Percentiles rank a stretch among this genome's conserved stretches.
Evolutionary conservation across 2,329 filamentous ascomycete species (phyloP).

Genomic region (Epichloe uncinata): DNA sequence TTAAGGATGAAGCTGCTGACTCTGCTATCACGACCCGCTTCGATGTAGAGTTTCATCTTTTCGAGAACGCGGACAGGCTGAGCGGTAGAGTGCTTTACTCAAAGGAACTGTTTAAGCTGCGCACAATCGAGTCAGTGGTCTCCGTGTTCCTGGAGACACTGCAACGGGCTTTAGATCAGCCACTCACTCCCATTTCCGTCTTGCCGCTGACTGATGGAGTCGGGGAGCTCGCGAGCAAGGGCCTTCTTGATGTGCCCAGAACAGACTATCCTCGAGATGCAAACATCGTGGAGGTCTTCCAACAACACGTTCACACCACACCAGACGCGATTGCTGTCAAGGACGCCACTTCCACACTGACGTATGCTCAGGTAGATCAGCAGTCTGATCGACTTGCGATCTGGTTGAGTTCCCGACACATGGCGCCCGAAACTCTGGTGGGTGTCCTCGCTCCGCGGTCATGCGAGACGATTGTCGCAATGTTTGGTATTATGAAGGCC

Average conservation of each 20-base stretch:
- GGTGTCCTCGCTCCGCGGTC: neutral
- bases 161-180: slow-evolving; percentile 7
- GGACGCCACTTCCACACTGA: no score
- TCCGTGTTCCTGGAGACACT: neutral
- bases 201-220: slow-evolving; percentile 1
- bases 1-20: slow-evolving; percentile 4
- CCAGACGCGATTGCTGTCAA: no score
- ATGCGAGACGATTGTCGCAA: slow-evolving; percentile 3
- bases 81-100: neutral
- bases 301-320: no score
- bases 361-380: no score
- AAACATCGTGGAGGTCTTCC: no score
- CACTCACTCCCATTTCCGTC: slow-evolving; percentile 1
- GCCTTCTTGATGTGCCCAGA: slow-evolving; percentile 3
- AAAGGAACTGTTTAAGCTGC: neutral
- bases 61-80: neutral
- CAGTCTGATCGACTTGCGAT: no score
- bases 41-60: slow-evolving; percentile 10
- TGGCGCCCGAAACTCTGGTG: neutral
- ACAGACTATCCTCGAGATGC: no score
- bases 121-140: neutral
- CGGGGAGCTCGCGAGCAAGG: slow-evolving; percentile 7
- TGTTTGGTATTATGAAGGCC: slow-evolving; percentile 14
- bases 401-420: neutral
- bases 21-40: slow-evolving; percentile 7